A percentile compares a stretch with the other conserved stretches of the same genome.
phyloP scores from a whole-genome alignment of 257 asterid genomes.

The Fraxinus quadrangulata region DNA sequence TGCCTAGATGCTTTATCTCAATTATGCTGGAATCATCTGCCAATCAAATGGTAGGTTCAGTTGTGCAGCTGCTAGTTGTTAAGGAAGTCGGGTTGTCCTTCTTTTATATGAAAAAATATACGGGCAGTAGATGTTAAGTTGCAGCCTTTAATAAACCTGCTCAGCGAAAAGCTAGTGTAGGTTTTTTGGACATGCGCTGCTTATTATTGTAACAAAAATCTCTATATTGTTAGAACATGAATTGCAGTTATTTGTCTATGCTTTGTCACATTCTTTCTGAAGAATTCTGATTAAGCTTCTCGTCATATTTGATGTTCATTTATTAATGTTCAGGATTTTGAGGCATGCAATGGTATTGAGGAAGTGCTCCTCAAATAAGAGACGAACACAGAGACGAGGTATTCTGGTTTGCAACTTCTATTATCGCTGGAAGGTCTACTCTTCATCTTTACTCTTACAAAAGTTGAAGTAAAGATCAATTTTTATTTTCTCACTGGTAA shows the following conservation, averaged over 20 bases:
- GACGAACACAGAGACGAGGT: constrained; percentile 88
- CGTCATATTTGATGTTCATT: constrained; percentile 18
- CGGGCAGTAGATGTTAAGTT: not conserved
- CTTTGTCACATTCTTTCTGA: not conserved
- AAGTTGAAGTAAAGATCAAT: not conserved
- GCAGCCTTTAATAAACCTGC: not conserved
- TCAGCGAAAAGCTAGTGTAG: not conserved
- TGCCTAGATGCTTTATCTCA: constrained; percentile 88
- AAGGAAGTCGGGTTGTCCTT: not conserved
- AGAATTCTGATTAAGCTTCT: not conserved
- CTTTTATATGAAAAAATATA: not conserved
- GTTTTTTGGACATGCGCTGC: not conserved
- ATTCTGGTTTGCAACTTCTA: constrained; percentile 12
- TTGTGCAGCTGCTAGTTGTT: constrained; percentile 14
- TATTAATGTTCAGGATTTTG: constrained; percentile 62
- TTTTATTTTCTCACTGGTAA: constrained; percentile 7
- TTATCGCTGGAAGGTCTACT: not conserved
- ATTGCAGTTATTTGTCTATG: not conserved
- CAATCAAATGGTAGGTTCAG: constrained; percentile 73
- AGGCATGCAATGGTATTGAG: constrained; percentile 92
- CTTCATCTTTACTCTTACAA: not conserved
- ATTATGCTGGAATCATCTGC: constrained; percentile 92
- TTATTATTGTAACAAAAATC: not conserved
- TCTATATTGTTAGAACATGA: not conserved
- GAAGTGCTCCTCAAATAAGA: constrained; percentile 75